Base-by-base conservation (phyloP, 73 alveolate genomes). In the Paramecium sexaurelia region DNA sequence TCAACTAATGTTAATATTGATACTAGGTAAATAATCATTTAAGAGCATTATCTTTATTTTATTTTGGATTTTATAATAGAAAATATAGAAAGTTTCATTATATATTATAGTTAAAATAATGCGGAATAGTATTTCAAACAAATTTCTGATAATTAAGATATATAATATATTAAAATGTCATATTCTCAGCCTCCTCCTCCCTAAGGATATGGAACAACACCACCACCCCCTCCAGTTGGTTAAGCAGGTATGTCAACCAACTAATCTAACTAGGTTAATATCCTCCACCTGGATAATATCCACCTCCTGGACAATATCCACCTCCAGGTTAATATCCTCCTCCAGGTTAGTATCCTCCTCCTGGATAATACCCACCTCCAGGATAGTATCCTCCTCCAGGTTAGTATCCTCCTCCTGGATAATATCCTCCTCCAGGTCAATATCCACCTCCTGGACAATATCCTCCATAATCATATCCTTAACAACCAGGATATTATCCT, bases 291-390 rank as follows among this genome's bases (percentile, higher is more conserved):
- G 82, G 82, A 1, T 24, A 61, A 61, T 61, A 61, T n/a, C 83
- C 83, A 7, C 83, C 75, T 9, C 75, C 40, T 0, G 75, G 75
- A 20, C 41, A 56, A 56, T 56, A 69, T 6, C 85, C 47, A 1
- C 85, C 85, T 11, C 32, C 5, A 67, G 47, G 55, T 8, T 17
- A 73, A 73, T 73, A 73, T 35, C 87, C 87, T 4, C 87, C 87
- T 9, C 0, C 2, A 32, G 87, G 87, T 9, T 32, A 73, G 19
- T 73, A 73, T 73, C 87, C 87, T 11, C 85, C 85, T 6, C 39
- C 32, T 15, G 83, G 83, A 61, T 9, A 61, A 61, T 61, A 61
- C 41, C 83, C 83, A 61, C 83, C 83, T 17, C 83, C 83, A 2
- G 36, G 41, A 61, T 19, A 26, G 5, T 61, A 61, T n/a, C n/a